Evolutionary conservation across 2,329 filamentous ascomycete genomes (phyloP).

Genomic region (Tolypocladium album): DNA sequence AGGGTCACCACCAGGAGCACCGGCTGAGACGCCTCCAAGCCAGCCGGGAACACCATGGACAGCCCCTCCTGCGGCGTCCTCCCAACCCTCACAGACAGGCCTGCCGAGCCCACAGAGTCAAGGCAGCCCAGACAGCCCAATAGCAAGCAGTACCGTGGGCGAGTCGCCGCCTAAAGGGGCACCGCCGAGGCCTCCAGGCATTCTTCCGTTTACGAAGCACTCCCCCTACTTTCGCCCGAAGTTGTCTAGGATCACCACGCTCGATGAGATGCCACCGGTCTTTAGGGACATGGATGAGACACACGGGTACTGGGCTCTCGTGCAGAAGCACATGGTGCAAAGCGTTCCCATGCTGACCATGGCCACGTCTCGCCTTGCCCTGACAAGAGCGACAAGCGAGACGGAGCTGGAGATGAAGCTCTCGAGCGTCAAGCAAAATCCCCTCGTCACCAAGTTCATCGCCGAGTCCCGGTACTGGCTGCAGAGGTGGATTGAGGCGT

Average conservation of each 20-base stretch:
- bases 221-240: slow-evolving; percentile 25
- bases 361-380: slow-evolving; percentile 17
- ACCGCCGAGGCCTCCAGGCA: slow-evolving; percentile 16
- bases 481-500: slow-evolving; percentile 27
- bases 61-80: slow-evolving; percentile 1
- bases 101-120: slow-evolving; percentile 24
- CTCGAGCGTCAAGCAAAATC: slow-evolving; percentile 17
- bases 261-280: slow-evolving; percentile 19
- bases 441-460: slow-evolving; percentile 19
- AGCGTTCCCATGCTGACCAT: slow-evolving; percentile 23
- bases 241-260: slow-evolving; percentile 15
- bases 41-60: slow-evolving; percentile 17
- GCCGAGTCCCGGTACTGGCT: slow-evolving; percentile 26
- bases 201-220: slow-evolving; percentile 25
- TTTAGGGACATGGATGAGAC: slow-evolving; percentile 24
- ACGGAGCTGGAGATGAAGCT: slow-evolving; percentile 19
- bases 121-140: slow-evolving; percentile 14
- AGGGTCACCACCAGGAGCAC: background rate
- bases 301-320: slow-evolving; percentile 24
- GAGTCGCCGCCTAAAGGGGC: slow-evolving; percentile 7
- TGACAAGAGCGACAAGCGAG: slow-evolving; percentile 15
- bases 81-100: slow-evolving; percentile 7
- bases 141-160: background rate
- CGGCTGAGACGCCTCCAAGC: slow-evolving; percentile 11
- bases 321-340: slow-evolving; percentile 25